Base-by-base conservation (phyloP, 768 basidiomycete species). In the Leccinum subgranulosum region DNA sequence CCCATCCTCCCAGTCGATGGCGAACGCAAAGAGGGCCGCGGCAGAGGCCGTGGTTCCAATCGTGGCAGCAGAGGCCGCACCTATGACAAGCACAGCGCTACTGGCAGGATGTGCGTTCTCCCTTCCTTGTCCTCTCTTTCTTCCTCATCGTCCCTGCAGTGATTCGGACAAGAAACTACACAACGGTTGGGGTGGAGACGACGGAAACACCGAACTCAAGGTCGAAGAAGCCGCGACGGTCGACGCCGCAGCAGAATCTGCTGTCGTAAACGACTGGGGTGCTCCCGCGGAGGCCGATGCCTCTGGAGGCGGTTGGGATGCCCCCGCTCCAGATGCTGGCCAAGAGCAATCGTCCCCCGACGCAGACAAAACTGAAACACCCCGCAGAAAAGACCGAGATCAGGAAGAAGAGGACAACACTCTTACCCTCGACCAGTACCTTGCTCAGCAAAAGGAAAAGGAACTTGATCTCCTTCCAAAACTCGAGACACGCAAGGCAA, bases 161-260 rank as follows among this genome's bases (percentile, higher is more conserved):
- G 96, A 98, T 76, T 88, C 92, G 47, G 91, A 94, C 65, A 98
- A 98, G 83, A 93, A 92, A 79, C 77, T 95, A 66, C 89, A 92
- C 72, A 90, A 93, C 70, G 88, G 87, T 63, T 98, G 96, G 96
- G 96, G 96, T 62, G 92, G 90, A 43, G 92, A 94, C 62, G 91
- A 94, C 65, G 93, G 90, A 65, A 81, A 78, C 64, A 73, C 88
- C 39, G 96, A 98, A 75, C 81, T 92, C 68, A 87, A 87, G 76
- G 81, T 79, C 33, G 95, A 98, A 73, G 75, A 84, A 58, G 87
- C 83, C 28, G 96, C 88, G 54, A 81, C 75, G 49, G 78, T 73
- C 62, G 94, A 96, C 68, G 91, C 86, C 41, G 78, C 76, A 23
- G 80, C 73, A 23, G 89, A 90, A 68, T 60, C 69, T 5, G 50